Base-by-base conservation (phyloP, 2,329 filamentous ascomycete genomes). In the Hirsutella rhossiliensis region DNA sequence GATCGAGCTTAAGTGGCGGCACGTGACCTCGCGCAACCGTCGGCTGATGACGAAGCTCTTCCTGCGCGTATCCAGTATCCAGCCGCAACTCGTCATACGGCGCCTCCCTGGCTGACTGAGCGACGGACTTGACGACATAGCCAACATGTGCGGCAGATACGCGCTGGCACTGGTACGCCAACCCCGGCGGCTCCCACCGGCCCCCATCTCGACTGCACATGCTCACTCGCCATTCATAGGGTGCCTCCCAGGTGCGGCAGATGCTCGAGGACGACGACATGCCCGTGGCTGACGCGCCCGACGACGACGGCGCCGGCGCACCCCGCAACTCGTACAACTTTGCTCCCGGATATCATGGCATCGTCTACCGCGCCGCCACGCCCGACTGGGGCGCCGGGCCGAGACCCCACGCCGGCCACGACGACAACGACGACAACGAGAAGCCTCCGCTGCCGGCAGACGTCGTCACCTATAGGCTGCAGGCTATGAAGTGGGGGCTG, bases 401-500 rank as follows among this genome's bases (percentile, higher is more conserved):
- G 15, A 52, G 53, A 28, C 49, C 53, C 53, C 20, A 18, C 18
- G 32, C 42, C 38, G 9, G 12, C 18, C 13, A 20, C 20, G 20
- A 13, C 15, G 29, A 9, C 32, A 27, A 48, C 19, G 42, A 48
- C n/a, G 31, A 19, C 2, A 11, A 30, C 31, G 50, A 37, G n/a
- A 44, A 43, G 13, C 23, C 17, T 7, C 23, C 23, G 23, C 23
- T 27, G 23, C 23, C 23, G 9, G 23, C n/a, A n/a, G n/a, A n/a
- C n/a, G n/a, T 2, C 23, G 71, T 72, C 11, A 78, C 66, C 52
- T 95, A 94, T 67, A 90, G 85, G 61, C 68, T 98, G 9, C 88
- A 96, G 60, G 73, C 80, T 2, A 97, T 97, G 85, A 90, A 87
- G 73, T 98, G 92, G 92, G 92, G 90, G 0, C 73, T 98, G 7